A percentile compares a stretch with the other conserved stretches of the same genome.
phyloP scores from a whole-genome alignment of 108 stramenopile species.

The Ochromonas danica region DNA sequence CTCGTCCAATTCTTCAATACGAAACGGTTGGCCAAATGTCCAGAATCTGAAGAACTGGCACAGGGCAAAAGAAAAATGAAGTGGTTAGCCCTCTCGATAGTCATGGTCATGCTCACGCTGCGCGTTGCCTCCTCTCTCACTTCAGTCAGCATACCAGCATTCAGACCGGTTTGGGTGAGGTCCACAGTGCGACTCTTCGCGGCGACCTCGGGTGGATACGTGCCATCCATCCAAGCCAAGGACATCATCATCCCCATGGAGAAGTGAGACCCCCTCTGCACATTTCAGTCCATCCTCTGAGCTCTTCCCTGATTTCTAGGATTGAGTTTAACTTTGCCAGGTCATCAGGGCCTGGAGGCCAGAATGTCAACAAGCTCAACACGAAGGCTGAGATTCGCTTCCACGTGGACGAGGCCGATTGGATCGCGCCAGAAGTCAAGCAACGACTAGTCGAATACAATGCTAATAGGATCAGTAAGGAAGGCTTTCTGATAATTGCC shows the following conservation, averaged over 20 bases:
- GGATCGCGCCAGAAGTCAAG: constrained; percentile 77
- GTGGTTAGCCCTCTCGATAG: no score
- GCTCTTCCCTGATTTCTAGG: background rate
- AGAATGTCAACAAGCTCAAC: constrained; percentile 90
- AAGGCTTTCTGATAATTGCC: constrained; percentile 67
- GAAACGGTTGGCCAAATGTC: no score
- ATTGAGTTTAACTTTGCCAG: constrained; percentile 39
- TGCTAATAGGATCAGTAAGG: constrained; percentile 72
- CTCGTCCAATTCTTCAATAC: no score
- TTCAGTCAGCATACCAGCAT: no score
- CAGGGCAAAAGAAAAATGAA: no score
- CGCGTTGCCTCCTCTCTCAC: no score
- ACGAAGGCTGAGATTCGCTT: constrained; percentile 83
- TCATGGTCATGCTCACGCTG: no score
- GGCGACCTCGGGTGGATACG: no score
- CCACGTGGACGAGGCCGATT: constrained; percentile 62
- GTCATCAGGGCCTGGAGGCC: constrained; percentile 79
- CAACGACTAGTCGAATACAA: constrained; percentile 68
- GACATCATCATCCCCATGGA: background rate
- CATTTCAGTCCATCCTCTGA: background rate
- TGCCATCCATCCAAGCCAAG: no score
- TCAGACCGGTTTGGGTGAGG: no score
- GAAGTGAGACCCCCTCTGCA: background rate
- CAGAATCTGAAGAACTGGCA: no score
- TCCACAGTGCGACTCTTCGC: no score